Conservation (phyloP, 805 yeast genomes). For the Candida oleophila region DNA sequence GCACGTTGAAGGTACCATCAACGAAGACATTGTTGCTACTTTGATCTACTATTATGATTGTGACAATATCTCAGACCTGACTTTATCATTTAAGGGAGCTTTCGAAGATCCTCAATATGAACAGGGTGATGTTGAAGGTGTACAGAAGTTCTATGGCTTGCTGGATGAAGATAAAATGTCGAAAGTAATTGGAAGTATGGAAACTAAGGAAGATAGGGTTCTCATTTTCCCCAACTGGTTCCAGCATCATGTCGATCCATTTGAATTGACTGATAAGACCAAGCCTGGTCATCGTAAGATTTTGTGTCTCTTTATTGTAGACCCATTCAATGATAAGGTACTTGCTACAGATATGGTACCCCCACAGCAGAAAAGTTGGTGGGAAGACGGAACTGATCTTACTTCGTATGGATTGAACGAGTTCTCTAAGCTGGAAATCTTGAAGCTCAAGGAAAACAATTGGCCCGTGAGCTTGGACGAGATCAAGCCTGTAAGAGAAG, state of each 20-base stretch:
- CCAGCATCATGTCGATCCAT: constrained; percentile 33
- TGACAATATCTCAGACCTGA: constrained; percentile 27
- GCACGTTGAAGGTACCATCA: constrained; percentile 35
- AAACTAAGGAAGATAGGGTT: constrained; percentile 18
- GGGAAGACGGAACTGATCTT: constrained; percentile 1
- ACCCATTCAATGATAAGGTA: constrained; percentile 22
- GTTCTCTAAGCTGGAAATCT: background rate
- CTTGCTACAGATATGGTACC: constrained; percentile 24
- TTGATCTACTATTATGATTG: constrained; percentile 32
- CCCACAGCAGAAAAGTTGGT: constrained; percentile 21
- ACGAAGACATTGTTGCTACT: constrained; percentile 35
- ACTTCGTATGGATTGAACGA: background rate
- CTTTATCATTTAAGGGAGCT: constrained; percentile 20
- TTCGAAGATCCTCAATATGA: constrained; percentile 24
- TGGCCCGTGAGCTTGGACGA: constrained; percentile 20
- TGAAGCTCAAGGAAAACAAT: background rate
- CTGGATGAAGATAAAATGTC: constrained; percentile 18
- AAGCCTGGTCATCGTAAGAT: constrained; percentile 32
- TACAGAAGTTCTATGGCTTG: constrained; percentile 20
- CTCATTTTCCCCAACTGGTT: constrained; percentile 29
- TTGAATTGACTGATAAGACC: constrained; percentile 25
- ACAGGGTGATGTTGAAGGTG: constrained; percentile 21
- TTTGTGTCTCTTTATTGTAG: constrained; percentile 30
- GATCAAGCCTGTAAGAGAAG: constrained; percentile 25
- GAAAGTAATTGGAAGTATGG: constrained; percentile 17